phyloP scores from a whole-genome alignment of 805 yeast species.

The Nakazawaea molendinolei region DNA sequence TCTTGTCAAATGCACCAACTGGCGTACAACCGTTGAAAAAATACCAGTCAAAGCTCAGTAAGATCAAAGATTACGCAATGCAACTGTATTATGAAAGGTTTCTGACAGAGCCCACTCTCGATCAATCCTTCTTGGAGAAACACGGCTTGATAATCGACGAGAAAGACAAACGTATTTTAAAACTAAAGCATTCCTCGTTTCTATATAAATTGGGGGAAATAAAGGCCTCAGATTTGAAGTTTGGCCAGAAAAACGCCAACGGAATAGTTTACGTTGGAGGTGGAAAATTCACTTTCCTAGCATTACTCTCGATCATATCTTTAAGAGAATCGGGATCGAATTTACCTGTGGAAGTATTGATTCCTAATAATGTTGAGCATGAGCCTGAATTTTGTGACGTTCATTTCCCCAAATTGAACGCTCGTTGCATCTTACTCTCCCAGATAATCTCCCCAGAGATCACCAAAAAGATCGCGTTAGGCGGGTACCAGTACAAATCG shows the following conservation, averaged over 20 bases:
- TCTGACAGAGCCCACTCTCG: constrained; percentile 8
- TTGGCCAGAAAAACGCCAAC: constrained; percentile 28
- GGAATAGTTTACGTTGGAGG: constrained; percentile 63
- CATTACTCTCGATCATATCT: constrained; percentile 38
- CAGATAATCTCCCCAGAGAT: constrained; percentile 28
- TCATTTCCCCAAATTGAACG: constrained; percentile 31
- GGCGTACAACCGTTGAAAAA: constrained; percentile 6
- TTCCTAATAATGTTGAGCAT: constrained; percentile 30
- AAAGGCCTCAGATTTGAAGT: constrained; percentile 26
- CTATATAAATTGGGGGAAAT: constrained; percentile 33
- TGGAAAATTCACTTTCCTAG: constrained; percentile 45
- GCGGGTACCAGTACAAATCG: constrained; percentile 28
- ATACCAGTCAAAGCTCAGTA: constrained; percentile 1
- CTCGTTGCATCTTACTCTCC: constrained; percentile 33
- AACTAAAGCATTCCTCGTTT: constrained; percentile 35
- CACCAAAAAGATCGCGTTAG: constrained; percentile 18
- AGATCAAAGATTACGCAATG: constrained; percentile 11
- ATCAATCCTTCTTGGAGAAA: constrained; percentile 21
- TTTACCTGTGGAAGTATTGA: constrained; percentile 37
- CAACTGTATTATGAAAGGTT: constrained; percentile 11
- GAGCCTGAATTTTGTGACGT: constrained; percentile 32
- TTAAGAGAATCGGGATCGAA: constrained; percentile 42
- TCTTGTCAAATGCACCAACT: constrained; percentile 19
- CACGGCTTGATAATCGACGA: constrained; percentile 31
- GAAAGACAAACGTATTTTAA: constrained; percentile 35